Base-by-base conservation (phyloP, 352 stramenopile genomes). In the Phytopythium delawarense region DNA sequence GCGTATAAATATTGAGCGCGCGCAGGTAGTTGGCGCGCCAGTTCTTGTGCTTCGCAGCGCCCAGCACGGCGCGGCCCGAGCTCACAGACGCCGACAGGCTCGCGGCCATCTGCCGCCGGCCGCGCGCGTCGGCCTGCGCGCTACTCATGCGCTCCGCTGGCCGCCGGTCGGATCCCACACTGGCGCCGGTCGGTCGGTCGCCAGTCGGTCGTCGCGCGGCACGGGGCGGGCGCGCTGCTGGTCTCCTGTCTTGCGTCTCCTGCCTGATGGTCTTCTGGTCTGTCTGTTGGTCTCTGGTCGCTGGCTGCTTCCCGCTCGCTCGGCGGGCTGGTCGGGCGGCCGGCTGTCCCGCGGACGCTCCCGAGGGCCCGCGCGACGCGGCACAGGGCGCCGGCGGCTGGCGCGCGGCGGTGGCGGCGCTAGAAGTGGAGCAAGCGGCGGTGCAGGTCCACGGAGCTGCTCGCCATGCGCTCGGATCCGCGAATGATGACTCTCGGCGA, bases 1-100 rank as follows among this genome's bases (percentile, higher is more conserved):
- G 72, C 35, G 76, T 72, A 59, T 76, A 84, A 57, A 92, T 90
- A 59, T 92, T 89, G 21, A 92, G 71, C n/a, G 80, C 80, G 57
- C 75, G 80, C 34, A 92, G 65, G 64, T 92, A 92, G 68, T 88
- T 92, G 53, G 75, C 80, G 25, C 83, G 75, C 83, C 83, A 92
- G 64, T 85, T 88, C 69, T 88, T 78, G 59, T 73, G 72, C 63
- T 68, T 74, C 53, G 69, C 70, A 50, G 60, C 61, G 40, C 46
- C 65, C 2, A 76, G 40, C 28, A 69, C 63, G 63, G 69, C 59
- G 11, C 60, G 57, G 28, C 73, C 64, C 45, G 62, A 71, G 51
- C 49, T 70, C 20, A 59, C 32, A 39, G 46, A 45, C 37, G 30
- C 69, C 32, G 58, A 53, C 48, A 72, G 66, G 5, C 30, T 58